Evolutionary conservation across 1,284 basidiomycete species (phyloP), one percentile per base, ranked within the genome.

Genomic region (Sutorius eximius): DNA sequence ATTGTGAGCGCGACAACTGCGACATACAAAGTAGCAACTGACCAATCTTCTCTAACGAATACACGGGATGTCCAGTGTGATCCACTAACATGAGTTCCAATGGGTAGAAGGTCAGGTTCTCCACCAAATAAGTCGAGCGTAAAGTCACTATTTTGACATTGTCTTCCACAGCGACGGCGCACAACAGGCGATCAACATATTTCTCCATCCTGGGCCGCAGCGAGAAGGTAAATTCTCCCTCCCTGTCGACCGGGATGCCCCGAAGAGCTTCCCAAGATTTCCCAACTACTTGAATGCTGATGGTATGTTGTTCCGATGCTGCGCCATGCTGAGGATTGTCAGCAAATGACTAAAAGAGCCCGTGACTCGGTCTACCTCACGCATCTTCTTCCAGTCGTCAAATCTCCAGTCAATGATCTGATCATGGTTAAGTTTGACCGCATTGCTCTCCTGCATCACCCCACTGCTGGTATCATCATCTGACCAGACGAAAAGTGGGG

Each of bases 141-240:
- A 99, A 83, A 1, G 94, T 98, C 59, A 99, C 92, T 57, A 97
- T 75, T 77, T 99, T 99, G 71, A 97, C 89, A 66, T 95, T 98
- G 70, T 97, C 87, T 66, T 92, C 82, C 30, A 99, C 86, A 61
- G 85, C 88, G 59, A 99, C 87, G 62, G 98, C 95, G 70, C 93
- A 97, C 22, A 97, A 80, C 41, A 99, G 71, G 38, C 95, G 89
- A 69, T 93, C 87, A 4, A 85, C 81, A 55, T 91, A 86, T 69
- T 89, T 89, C 40, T 84, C 84, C 16, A 75, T 79, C 60, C 87
- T 82, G 8, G 97, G 95, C 9, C 93, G 86, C 33, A 99, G 78
- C 7, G 86, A 83, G 69, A 96, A 93, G 15, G 92, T 82, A 66
- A 87, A 95, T 72, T 98, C 94, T 52, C 98, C 97, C 73, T 98